Base-by-base conservation (phyloP, 495 filamentous ascomycete genomes). In the Aspergillus cristatus region DNA sequence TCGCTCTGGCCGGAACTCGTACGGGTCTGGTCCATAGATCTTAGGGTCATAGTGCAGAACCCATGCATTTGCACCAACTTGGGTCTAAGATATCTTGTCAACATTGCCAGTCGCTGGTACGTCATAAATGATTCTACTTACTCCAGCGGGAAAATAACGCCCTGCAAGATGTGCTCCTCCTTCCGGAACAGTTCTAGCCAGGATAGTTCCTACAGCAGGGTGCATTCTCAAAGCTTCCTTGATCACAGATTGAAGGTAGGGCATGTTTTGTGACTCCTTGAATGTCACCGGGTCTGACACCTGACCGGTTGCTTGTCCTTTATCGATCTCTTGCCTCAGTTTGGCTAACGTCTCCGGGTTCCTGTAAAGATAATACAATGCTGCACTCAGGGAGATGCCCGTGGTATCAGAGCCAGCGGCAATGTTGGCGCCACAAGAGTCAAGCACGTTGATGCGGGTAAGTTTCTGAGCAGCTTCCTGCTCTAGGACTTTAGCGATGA, bases 11-110 rank as follows among this genome's bases (percentile, higher is more conserved):
- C 68, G 47, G 37, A 63, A 84, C 16, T 43, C 55, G 6, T 76
- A 66, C 1, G 71, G 73, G 42, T 78, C 71, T n/a, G 60, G 51
- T 12, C 80, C 79, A 50, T 72, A 84, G 17, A 82, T 54, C 14
- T 67, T 71, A 13, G 60, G 48, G 7, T 68, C 65, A 4, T 69
- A 56, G 42, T 82, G 79, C 12, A 81, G 55, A 16, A 80, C 73
- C 75, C 75, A 82, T 10, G 79, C 69, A 38, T 32, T 63, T 60
- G 48, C 69, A 12, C 78, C 76, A 0, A 83, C 75, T 24, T 75
- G 71, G 2, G 76, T 78, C 7, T 45, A 12, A n/a, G n/a, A n/a
- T n/a, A n/a, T n/a, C n/a, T n/a, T n/a, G n/a, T n/a, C n/a, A n/a
- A n/a, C n/a, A n/a, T n/a, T n/a, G n/a, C n/a, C n/a, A n/a, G n/a